Evolutionary conservation across 1,284 basidiomycete species (phyloP).

Genomic region (Fomes fomentarius): DNA sequence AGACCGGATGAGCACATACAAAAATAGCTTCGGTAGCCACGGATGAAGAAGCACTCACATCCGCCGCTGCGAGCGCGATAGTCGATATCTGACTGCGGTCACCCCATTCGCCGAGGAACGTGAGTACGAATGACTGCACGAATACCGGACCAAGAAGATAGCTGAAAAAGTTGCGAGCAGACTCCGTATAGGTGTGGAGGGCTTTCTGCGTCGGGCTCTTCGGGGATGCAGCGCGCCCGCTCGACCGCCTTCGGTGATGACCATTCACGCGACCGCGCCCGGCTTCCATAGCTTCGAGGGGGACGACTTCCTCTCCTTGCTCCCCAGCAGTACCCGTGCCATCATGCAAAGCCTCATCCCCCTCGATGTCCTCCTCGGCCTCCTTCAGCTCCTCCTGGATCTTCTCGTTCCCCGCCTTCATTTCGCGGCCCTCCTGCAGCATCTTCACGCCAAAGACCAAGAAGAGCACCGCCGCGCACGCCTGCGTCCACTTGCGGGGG

Average conservation of each 20-base stretch:
- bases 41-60: conserved; percentile 63
- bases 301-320: conserved; percentile 47
- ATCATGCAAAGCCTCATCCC: conserved; percentile 58
- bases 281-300: conserved; percentile 64
- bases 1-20: conserved; percentile 6
- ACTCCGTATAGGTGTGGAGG: conserved; percentile 52
- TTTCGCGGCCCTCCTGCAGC: conserved; percentile 78
- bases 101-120: conserved; percentile 98
- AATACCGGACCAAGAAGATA: conserved; percentile 91
- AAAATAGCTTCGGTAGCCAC: too few species aligned
- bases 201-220: conserved; percentile 22
- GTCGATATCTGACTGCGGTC: conserved; percentile 98
- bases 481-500: conserved; percentile 80
- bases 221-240: conserved; percentile 14
- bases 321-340: conserved; percentile 38
- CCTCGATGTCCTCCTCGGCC: conserved; percentile 87
- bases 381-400: conserved; percentile 93
- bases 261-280: conserved; percentile 33
- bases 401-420: conserved; percentile 78
- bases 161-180: conserved; percentile 81
- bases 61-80: conserved; percentile 93
- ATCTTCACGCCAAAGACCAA: conserved; percentile 88
- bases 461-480: conserved; percentile 81
- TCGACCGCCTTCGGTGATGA: conserved; percentile 18
- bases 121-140: conserved; percentile 93